phyloP scores from a whole-genome alignment of 805 yeast species.

The Barnettozyma botsteinii region DNA sequence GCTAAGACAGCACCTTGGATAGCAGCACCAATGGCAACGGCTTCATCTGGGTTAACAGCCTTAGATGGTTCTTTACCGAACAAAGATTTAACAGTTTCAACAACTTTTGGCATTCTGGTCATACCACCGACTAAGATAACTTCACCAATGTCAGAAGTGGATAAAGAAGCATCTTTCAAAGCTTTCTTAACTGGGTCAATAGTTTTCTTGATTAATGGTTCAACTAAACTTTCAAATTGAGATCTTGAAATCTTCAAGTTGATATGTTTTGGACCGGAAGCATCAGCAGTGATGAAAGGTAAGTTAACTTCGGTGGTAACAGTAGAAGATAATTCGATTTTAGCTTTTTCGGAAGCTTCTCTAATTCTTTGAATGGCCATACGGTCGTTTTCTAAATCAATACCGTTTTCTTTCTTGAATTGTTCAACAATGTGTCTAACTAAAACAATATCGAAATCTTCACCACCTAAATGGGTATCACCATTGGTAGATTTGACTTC shows the following conservation, averaged over 20 bases:
- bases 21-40: slow-evolving; percentile 87
- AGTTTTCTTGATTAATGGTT: slow-evolving; percentile 60
- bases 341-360: slow-evolving; percentile 75
- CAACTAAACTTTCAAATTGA: slow-evolving; percentile 63
- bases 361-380: slow-evolving; percentile 67
- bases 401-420: slow-evolving; percentile 45
- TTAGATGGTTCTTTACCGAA: slow-evolving; percentile 66
- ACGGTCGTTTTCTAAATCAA: slow-evolving; percentile 26
- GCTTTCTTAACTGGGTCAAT: slow-evolving; percentile 74
- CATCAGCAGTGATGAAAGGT: slow-evolving; percentile 55
- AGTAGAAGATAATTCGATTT: slow-evolving; percentile 70
- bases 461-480: slow-evolving; percentile 77
- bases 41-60: slow-evolving; percentile 82
- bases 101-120: slow-evolving; percentile 84
- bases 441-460: slow-evolving; percentile 71
- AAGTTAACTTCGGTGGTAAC: slow-evolving; percentile 56
- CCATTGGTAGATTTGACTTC: slow-evolving; percentile 83
- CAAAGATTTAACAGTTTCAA: slow-evolving; percentile 53
- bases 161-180: slow-evolving; percentile 64
- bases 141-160: slow-evolving; percentile 65
- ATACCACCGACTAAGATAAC: slow-evolving; percentile 81
- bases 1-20: slow-evolving; percentile 83
- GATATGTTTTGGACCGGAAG: slow-evolving; percentile 53
- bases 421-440: slow-evolving; percentile 49
- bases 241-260: slow-evolving; percentile 55